These are phyloP conservation scores for Spergularia bocconei DNA, from an alignment of 148 eudicot genomes.

Conservation along the genomic window DNA sequence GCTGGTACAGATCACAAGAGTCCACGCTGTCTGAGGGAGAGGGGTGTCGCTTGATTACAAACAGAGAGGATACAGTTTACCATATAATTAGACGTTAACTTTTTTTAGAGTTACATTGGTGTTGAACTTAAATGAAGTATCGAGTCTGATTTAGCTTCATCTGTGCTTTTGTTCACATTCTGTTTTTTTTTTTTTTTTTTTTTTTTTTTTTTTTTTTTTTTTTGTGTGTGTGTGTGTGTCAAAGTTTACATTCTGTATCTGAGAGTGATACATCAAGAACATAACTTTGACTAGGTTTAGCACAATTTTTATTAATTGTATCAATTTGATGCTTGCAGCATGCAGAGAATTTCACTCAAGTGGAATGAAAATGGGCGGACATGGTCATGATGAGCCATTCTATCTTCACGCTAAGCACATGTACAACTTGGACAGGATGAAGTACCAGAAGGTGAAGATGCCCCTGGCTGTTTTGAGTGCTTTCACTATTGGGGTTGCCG, in stretches of 20 bases:
- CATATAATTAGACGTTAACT: neutral
- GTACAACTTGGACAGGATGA: conserved; percentile 99
- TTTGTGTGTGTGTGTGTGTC: no score
- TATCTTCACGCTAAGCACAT: conserved; percentile 93
- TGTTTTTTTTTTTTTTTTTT: no score
- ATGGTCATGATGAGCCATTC: conserved; percentile 74
- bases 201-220: no score
- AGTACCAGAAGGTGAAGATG: conserved; percentile 60
- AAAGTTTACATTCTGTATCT: no score
- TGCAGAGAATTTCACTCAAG: conserved; percentile 63
- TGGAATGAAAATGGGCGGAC: conserved; percentile 79
- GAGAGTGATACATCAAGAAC: conserved; percentile 3
- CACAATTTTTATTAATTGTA: neutral
- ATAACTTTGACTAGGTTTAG: neutral
- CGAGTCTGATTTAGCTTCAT: no score
- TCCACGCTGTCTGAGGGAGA: no score
- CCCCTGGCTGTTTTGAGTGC: conserved; percentile 58
- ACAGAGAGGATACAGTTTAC: neutral
- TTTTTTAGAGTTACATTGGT: no score
- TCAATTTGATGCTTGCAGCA: conserved; percentile 25
- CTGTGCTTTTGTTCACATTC: no score
- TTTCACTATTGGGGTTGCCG: conserved; percentile 71
- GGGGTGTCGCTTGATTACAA: neutral
- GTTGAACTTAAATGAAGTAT: no score
- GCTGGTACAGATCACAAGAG: no score